A percentile compares a stretch with the other conserved stretches of the same genome.
Conservation (phyloP, 2,329 filamentous ascomycete genomes). For the Lizonia empirigonia region DNA sequence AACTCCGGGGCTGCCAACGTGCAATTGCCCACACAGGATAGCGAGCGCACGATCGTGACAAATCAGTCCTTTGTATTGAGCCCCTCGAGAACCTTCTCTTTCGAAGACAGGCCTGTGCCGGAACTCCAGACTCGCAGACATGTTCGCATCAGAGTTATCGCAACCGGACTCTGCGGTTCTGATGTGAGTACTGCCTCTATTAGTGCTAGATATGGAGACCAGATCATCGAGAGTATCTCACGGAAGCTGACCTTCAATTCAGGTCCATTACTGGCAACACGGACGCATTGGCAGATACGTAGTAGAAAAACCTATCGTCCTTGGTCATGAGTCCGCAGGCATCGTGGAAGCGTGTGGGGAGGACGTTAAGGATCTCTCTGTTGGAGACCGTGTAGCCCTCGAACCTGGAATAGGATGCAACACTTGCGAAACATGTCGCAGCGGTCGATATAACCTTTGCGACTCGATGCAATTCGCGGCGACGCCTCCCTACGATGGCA, state of each 20-base stretch:
- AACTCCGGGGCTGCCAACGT: not conserved
- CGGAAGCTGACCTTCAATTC: not conserved
- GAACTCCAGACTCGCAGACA: constrained; percentile 67
- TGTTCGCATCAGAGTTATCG: constrained; percentile 77
- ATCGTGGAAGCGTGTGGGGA: constrained; percentile 28
- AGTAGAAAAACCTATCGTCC: constrained; percentile 31
- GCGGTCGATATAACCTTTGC: constrained; percentile 33
- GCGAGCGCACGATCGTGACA: not conserved
- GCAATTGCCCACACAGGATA: not conserved
- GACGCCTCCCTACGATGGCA: constrained; percentile 35
- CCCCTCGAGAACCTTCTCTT: constrained; percentile 43
- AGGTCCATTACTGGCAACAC: constrained; percentile 32
- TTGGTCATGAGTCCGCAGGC: constrained; percentile 39
- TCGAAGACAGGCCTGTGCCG: constrained; percentile 72
- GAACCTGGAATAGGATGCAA: constrained; percentile 34
- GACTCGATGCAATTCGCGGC: constrained; percentile 31
- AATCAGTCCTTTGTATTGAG: constrained; percentile 16
- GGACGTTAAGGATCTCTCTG: constrained; percentile 28
- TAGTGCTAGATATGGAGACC: not conserved
- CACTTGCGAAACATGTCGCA: constrained; percentile 25
- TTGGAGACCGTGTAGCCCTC: constrained; percentile 37
- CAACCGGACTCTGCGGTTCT: constrained; percentile 82
- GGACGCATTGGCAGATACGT: constrained; percentile 32
- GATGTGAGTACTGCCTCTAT: constrained; percentile 43
- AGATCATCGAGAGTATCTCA: not conserved